These are phyloP conservation scores for Drechmeria coniospora DNA, from an alignment of 2,329 filamentous ascomycete species.

Conservation along the genomic window DNA sequence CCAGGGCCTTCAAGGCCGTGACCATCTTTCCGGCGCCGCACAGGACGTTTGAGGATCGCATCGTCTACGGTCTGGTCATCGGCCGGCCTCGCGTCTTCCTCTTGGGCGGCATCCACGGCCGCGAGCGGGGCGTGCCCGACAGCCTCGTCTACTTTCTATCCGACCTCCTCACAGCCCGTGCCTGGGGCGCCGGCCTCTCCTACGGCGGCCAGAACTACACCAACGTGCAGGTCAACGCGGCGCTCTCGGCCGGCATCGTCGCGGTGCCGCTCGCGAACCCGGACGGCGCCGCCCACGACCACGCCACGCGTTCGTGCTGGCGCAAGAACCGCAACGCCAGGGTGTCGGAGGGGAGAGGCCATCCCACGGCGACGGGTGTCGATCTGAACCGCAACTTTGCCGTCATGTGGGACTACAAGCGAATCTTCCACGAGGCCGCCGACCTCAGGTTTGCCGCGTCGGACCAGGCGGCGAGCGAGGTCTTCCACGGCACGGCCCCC, in stretches of 20 bases:
- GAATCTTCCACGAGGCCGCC: slow-evolving; percentile 24
- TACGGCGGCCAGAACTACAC: slow-evolving; percentile 38
- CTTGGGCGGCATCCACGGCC: slow-evolving; percentile 38
- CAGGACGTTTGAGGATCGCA: slow-evolving; percentile 26
- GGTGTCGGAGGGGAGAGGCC: slow-evolving; percentile 15
- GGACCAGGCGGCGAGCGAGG: slow-evolving; percentile 24
- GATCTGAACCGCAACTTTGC: slow-evolving; percentile 44
- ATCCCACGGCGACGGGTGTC: slow-evolving; percentile 21
- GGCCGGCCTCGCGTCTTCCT: slow-evolving; percentile 36
- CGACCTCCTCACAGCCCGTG: slow-evolving; percentile 38
- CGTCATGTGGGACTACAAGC: slow-evolving; percentile 37
- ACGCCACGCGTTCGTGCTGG: slow-evolving; percentile 34
- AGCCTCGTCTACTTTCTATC: slow-evolving; percentile 41
- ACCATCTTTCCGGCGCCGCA: slow-evolving; percentile 25
- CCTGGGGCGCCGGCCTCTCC: slow-evolving; percentile 29
- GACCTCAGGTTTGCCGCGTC: slow-evolving; percentile 19
- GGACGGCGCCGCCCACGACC: slow-evolving; percentile 37
- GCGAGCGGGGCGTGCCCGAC: slow-evolving; percentile 42
- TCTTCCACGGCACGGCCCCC: slow-evolving; percentile 33
- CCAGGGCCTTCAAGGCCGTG: slow-evolving; percentile 21
- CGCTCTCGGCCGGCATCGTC: slow-evolving; percentile 36
- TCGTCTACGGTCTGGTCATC: slow-evolving; percentile 24
- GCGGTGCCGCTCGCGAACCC: slow-evolving; percentile 37
- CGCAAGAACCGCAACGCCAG: slow-evolving; percentile 38
- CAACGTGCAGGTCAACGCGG: slow-evolving; percentile 32